Base-by-base conservation (phyloP, 2,329 filamentous ascomycete genomes). In the Amesomyces nigricolor region DNA sequence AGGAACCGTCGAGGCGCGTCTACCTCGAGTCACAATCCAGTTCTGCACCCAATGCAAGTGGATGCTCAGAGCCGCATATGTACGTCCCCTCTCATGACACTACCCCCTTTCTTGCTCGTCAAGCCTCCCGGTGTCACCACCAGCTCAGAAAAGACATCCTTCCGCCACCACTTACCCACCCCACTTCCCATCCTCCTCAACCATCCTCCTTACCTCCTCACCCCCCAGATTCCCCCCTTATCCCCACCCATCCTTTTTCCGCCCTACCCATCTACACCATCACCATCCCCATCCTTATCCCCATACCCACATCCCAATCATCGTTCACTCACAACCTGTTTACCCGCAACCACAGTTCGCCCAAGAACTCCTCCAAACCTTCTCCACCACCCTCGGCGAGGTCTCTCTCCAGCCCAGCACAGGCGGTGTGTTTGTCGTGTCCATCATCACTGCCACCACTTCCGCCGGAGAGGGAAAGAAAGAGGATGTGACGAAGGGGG, bases 21-120 rank as follows among this genome's bases (percentile, higher is more conserved):
- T 88, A 10, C 91, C 91, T 3, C 83, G 90, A 45, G 79, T 96
- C 51, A 85, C 86, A n/a, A 96, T 96, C 66, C 83, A 87, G 63
- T 96, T 89, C 74, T 96, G 91, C 74, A 96, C 89, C 0, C 90
- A 96, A 73, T 96, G 91, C 72, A 88, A 89, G 74, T 95, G 91
- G 90, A 89, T 94, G 81, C 74, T 95, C 10, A 77, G 90, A 58
- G 89, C 90, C 37, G 88, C 89, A 63, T 95, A 94, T 71, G 89
- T 92, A 80, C 63, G 80, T 72, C n/a, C 16, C 14, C 14, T 9
- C 14, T 38, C n/a, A 13, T 13, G 11, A 11, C 22, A 26, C 22
- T 26, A 16, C 9, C 10, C 35, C 40, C 5, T 16, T 32, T 22
- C 22, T 22, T 22, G 22, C 22, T 22, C 22, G 22, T 22, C 22